A percentile compares a stretch with the other conserved stretches of the same genome.
Conservation (phyloP, 1,284 basidiomycete genomes). For the Leccinum solheimii region DNA sequence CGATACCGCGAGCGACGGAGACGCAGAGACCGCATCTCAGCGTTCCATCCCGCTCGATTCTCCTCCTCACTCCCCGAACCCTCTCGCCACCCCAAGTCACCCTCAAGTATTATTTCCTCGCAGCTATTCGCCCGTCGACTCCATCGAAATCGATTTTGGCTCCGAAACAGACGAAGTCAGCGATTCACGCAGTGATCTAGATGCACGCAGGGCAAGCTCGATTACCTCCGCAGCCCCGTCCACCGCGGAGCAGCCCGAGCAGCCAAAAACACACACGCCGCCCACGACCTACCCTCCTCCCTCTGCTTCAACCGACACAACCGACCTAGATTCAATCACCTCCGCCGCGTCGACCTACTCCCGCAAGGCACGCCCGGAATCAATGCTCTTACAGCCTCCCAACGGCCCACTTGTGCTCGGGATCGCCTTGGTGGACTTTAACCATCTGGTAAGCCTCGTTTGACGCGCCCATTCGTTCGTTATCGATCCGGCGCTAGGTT, state of each 20-base stretch:
- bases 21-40: slow-evolving; percentile 78
- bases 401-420: slow-evolving; percentile 71
- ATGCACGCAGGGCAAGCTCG: slow-evolving; percentile 43
- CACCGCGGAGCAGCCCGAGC: slow-evolving; percentile 16
- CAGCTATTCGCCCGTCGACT: slow-evolving; percentile 47
- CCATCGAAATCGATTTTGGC: slow-evolving; percentile 52
- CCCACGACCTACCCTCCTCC: slow-evolving; percentile 59
- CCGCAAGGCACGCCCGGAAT: slow-evolving; percentile 75
- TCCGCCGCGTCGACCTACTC: slow-evolving; percentile 68
- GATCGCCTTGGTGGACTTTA: slow-evolving; percentile 87
- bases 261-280: slow-evolving; percentile 33
- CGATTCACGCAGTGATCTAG: slow-evolving; percentile 39
- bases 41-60: slow-evolving; percentile 74
- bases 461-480: slow-evolving; percentile 11
- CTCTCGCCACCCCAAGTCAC: slow-evolving; percentile 32
- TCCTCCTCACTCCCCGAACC: slow-evolving; percentile 48
- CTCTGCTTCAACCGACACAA: slow-evolving; percentile 40
- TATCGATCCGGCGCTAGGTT: slow-evolving; percentile 51
- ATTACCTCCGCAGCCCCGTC: slow-evolving; percentile 53
- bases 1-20: slow-evolving; percentile 40
- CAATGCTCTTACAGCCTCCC: slow-evolving; percentile 59
- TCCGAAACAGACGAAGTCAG: slow-evolving; percentile 55
- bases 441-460: slow-evolving; percentile 68
- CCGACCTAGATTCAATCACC: slow-evolving; percentile 57
- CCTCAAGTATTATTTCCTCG: slow-evolving; percentile 42